Conservation (phyloP, 2,329 filamentous ascomycete species). For the Monilinia laxa region DNA sequence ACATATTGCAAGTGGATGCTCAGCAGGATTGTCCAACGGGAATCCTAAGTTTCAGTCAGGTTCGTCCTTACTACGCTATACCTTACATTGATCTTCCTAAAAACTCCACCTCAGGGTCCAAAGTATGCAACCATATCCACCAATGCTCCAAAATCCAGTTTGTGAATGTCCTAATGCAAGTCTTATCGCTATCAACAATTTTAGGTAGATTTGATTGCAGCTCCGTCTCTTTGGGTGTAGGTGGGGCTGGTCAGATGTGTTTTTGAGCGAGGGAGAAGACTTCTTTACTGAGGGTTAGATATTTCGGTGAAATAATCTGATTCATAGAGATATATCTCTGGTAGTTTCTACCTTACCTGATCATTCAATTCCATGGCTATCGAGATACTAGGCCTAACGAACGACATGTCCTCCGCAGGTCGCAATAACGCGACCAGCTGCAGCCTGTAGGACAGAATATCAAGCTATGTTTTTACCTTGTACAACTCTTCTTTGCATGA, state of each 20-base stretch:
- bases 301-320: not conserved
- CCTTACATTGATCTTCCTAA: not conserved
- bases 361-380: not conserved
- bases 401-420: not conserved
- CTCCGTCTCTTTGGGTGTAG: not conserved
- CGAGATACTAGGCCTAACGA: not conserved
- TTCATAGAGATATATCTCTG: not conserved
- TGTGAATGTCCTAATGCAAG: not conserved
- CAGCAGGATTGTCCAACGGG: not conserved
- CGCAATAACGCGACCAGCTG: not conserved
- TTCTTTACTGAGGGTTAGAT: not conserved
- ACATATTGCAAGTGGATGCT: not conserved
- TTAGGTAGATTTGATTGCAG: slow-evolving; percentile 1
- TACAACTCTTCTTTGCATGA: not conserved
- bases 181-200: not conserved
- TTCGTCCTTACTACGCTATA: slow-evolving; percentile 5
- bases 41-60: slow-evolving; percentile 17
- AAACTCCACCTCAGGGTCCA: not conserved
- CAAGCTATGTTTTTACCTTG: not conserved
- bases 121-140: not conserved
- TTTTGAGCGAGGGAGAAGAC: slow-evolving; percentile 1
- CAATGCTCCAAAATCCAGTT: not conserved
- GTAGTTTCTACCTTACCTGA: not conserved
- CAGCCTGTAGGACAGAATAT: not conserved
- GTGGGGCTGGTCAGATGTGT: not conserved